Conservation (phyloP, 306 rosid species). For the Neltuma alba region DNA sequence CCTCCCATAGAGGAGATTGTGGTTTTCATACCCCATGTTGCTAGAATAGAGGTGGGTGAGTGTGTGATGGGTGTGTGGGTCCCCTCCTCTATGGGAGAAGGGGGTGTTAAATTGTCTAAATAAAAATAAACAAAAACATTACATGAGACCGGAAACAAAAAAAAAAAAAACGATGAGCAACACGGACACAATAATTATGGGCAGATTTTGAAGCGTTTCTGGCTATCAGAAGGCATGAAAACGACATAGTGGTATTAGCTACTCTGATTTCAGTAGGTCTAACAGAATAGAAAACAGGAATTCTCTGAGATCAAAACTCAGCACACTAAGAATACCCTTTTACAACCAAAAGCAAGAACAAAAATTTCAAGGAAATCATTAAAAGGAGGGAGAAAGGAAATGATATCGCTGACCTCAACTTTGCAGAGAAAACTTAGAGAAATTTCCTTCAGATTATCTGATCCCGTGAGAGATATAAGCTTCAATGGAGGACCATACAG, state of each 20-base stretch:
- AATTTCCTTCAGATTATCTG: conserved; percentile 54
- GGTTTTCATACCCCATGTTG: too few relatives aligned
- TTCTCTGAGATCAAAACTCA: conserved; percentile 11
- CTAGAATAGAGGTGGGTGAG: too few relatives aligned
- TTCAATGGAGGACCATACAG: conserved; percentile 61
- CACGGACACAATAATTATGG: not conserved
- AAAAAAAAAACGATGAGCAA: not conserved
- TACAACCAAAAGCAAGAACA: conserved; percentile 27
- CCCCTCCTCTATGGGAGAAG: too few relatives aligned
- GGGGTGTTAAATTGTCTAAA: too few relatives aligned
- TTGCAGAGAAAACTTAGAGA: conserved; percentile 60
- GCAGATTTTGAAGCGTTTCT: conserved; percentile 4
- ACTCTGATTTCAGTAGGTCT: conserved; percentile 16
- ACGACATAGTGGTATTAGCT: conserved; percentile 18
- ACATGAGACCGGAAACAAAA: too few relatives aligned
- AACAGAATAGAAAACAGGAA: conserved; percentile 11
- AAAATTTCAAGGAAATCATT: not conserved
- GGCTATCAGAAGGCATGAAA: conserved; percentile 27
- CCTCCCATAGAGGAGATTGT: too few relatives aligned
- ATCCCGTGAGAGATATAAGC: conserved; percentile 64
- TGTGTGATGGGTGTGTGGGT: too few relatives aligned
- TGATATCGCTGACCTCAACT: conserved; percentile 57
- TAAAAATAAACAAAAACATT: too few relatives aligned
- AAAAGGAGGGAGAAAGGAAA: not conserved
- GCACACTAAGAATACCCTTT: conserved; percentile 3